phyloP scores from a whole-genome alignment of 306 rosid species.

The Acacia confusa region DNA sequence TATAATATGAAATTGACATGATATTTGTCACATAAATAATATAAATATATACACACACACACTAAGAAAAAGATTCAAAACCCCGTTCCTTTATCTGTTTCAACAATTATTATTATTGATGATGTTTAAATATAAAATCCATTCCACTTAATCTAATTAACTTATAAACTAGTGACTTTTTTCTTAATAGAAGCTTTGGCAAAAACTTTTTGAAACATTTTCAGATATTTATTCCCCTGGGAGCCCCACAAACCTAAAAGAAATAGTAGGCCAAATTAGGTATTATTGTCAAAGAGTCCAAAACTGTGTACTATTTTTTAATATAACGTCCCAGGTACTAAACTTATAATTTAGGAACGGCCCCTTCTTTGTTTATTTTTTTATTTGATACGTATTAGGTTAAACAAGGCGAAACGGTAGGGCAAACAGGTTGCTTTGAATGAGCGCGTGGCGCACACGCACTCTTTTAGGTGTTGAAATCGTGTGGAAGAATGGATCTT shows the following conservation, averaged over 20 bases:
- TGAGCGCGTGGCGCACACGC: neutral
- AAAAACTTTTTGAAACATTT: neutral
- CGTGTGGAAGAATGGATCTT: conserved; percentile 46
- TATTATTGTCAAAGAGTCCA: neutral
- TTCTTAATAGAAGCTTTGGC: neutral
- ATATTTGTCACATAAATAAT: too few species aligned
- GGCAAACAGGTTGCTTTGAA: neutral
- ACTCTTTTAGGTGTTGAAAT: neutral
- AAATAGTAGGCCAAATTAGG: neutral
- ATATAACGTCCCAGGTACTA: neutral
- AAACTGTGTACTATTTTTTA: neutral
- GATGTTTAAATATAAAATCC: neutral
- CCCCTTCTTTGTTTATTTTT: neutral
- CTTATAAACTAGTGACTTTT: neutral
- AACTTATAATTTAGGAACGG: neutral
- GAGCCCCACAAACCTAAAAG: neutral
- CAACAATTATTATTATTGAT: too few species aligned
- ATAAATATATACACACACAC: too few species aligned
- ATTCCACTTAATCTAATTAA: neutral
- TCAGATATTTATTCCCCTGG: neutral
- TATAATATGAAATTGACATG: too few species aligned
- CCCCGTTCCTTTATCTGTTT: too few species aligned
- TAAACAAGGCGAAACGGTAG: neutral
- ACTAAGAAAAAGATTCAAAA: too few species aligned
- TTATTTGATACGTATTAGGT: neutral